Evolutionary conservation across 305 asterid species (phyloP).

Genomic region (Solanum aculeatissimum): DNA sequence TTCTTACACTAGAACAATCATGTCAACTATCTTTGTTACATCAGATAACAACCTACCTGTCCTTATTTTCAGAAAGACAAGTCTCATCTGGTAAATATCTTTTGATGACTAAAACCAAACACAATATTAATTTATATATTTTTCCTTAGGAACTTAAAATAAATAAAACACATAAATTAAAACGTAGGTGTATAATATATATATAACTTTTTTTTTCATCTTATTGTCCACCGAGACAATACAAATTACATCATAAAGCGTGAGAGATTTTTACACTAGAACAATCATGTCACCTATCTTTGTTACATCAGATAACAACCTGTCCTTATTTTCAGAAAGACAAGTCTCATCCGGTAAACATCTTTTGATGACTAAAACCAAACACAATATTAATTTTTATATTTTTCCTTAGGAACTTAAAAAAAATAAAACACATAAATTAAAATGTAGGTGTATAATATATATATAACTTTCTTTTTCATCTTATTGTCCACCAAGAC

Average conservation of each 20-base stretch:
- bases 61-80: neutral
- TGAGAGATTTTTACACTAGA: neutral
- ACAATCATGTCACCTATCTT: neutral
- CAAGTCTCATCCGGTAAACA: neutral
- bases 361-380: neutral
- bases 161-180: neutral
- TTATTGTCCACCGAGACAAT: neutral
- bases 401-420: constrained; percentile 7
- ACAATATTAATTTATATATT: neutral
- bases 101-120: neutral
- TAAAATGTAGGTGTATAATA: too few species aligned
- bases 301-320: neutral
- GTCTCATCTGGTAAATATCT: neutral
- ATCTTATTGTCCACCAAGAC: neutral
- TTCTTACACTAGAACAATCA: neutral
- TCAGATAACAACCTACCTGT: neutral
- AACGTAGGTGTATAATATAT: neutral
- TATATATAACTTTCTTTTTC: too few species aligned
- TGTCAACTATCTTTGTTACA: constrained; percentile 2
- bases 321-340: neutral
- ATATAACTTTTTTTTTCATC: neutral
- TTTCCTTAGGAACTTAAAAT: constrained; percentile 5
- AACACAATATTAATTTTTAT: neutral
- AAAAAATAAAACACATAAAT: too few species aligned
- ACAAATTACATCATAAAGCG: neutral